phyloP scores from a whole-genome alignment of 148 eudicot genomes.

The Chenopodium album region DNA sequence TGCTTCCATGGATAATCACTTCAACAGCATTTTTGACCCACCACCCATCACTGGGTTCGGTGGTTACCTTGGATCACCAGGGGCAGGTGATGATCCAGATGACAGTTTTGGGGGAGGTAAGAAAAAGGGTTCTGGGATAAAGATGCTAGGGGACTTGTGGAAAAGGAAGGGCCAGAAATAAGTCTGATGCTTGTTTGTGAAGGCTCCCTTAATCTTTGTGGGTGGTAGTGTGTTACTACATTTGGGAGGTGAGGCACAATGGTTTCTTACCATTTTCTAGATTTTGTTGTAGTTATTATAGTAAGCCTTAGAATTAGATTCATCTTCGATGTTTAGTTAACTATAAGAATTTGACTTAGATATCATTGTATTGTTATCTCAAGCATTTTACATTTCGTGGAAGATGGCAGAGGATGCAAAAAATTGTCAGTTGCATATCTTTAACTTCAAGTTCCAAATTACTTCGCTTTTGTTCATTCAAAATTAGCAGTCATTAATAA shows the following conservation, averaged over 20 bases:
- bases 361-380: not conserved
- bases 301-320: not conserved
- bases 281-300: not conserved
- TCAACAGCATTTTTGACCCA: conserved; percentile 39
- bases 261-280: conserved; percentile 40
- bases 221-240: not conserved
- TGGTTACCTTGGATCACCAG: conserved; percentile 59
- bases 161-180: conserved; percentile 80
- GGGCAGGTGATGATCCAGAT: conserved; percentile 48
- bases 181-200: not conserved
- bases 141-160: conserved; percentile 93
- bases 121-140: conserved; percentile 69
- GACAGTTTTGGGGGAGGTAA: conserved; percentile 60
- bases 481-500: no score
- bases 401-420: not conserved
- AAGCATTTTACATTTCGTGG: not conserved
- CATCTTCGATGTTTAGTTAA: not conserved
- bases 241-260: conserved; percentile 9
- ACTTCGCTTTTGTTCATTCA: no score
- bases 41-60: conserved; percentile 36
- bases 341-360: not conserved
- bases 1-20: conserved; percentile 84
- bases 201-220: not conserved
- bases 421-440: no score
- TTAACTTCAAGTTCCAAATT: no score